Percentiles rank a stretch among this genome's conserved stretches.
Conservation (phyloP, 345 rosid genomes). For the Hibiscus syriacus region DNA sequence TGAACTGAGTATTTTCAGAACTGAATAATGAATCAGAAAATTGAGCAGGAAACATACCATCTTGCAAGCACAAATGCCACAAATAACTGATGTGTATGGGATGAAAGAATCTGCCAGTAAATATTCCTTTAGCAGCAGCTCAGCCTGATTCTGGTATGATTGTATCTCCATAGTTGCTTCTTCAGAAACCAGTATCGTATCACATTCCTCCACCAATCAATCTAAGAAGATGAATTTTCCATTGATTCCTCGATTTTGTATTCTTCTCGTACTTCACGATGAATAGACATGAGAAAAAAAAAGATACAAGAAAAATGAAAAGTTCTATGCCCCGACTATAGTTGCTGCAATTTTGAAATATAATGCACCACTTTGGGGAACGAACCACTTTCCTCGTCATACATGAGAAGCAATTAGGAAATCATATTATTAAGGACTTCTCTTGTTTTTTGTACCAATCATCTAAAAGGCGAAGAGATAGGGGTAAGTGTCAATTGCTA, state of each 20-base stretch:
- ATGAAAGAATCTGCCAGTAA: conserved; percentile 43
- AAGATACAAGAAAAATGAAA: neutral
- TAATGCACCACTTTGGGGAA: neutral
- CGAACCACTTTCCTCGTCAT: neutral
- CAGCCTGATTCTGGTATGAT: conserved; percentile 50
- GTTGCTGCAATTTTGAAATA: neutral
- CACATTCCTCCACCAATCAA: conserved; percentile 13
- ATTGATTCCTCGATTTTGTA: neutral
- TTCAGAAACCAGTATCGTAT: conserved; percentile 11
- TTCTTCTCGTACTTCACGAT: neutral
- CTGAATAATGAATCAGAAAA: conserved; percentile 1
- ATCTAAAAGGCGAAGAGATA: neutral
- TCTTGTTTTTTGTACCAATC: neutral
- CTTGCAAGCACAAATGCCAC: conserved; percentile 47
- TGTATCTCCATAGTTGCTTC: conserved; percentile 22
- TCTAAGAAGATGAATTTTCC: conserved; percentile 1
- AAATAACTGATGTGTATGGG: conserved; percentile 50
- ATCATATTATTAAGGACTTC: neutral
- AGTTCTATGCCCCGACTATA: neutral
- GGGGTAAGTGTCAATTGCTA: neutral
- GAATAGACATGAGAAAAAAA: neutral
- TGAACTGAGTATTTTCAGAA: neutral
- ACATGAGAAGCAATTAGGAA: neutral
- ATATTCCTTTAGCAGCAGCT: conserved; percentile 47
- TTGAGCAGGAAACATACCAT: conserved; percentile 29